Evolutionary conservation across 1,284 basidiomycete genomes (phyloP), one percentile per base, ranked within the genome.

Genomic region (Waitea zeae): DNA sequence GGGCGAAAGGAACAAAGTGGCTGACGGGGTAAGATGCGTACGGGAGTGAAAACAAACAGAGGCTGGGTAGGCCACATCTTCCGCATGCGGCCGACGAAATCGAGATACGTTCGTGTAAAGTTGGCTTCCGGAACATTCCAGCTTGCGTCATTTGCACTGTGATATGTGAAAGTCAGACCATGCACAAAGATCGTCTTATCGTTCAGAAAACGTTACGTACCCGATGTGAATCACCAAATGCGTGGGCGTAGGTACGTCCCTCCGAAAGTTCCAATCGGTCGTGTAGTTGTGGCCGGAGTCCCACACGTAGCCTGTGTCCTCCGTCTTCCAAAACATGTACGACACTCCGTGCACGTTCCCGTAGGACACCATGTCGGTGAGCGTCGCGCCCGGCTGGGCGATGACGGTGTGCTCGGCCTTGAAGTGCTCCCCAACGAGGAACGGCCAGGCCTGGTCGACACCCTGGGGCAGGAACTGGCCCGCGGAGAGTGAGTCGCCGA

Each of bases 401-500:
- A 57, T 59, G 20, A 70, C 51, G 6, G 48, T 52, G 40, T 66
- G 59, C 41, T 70, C 68, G 1, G 65, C 66, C 40, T 64, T 65
- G 53, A 66, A 69, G 20, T 47, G 41, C 41, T 71, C 66, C 2
- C 64, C 61, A 3, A 59, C 59, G 13, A 70, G 45, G 52, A 68
- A 67, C 1, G 65, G 60, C 68, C 70, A 72, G 3, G 65, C 68
- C 48, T 70, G 65, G 42, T 69, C 55, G 12, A 72, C 64, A 12
- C 67, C 68, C 40, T 59, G 46, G 1, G 60, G 58, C 9, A 67
- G 53, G 39, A 53, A 68, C 54, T 71, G 65, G 3, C 68, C 68
- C 67, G 68, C 62, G 9, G 67, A 70, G 3, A 70, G 49, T 1
- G 68, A 70, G 41, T 72, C 68, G 0, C 69, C 68, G 31, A 74